A percentile compares a stretch with the other conserved stretches of the same genome.
Conservation (phyloP, 495 filamentous ascomycete genomes). For the Tuber indicum region DNA sequence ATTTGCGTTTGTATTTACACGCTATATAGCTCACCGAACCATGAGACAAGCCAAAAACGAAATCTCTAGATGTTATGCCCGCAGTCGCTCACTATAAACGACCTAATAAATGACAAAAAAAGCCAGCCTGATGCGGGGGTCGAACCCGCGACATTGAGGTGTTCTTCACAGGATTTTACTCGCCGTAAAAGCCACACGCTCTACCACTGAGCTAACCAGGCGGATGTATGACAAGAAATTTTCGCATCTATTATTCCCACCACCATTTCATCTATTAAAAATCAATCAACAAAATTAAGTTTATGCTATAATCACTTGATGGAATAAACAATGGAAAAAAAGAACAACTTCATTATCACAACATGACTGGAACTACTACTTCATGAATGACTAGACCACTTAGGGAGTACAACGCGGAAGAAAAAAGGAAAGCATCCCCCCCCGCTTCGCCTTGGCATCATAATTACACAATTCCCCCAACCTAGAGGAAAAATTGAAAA, state of each 20-base stretch:
- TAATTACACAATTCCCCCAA: constrained; percentile 3
- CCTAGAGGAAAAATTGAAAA: background rate
- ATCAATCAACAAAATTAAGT: background rate
- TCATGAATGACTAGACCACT: constrained; percentile 15
- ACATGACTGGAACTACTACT: constrained; percentile 12
- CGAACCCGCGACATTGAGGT: constrained; percentile 22
- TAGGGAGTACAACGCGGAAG: constrained; percentile 20
- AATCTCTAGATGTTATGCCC: background rate
- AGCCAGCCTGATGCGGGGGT: constrained; percentile 11
- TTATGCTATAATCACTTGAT: background rate
- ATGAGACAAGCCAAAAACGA: background rate
- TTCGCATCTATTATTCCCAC: background rate
- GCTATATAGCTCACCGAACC: too few species aligned
- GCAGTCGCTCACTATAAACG: background rate
- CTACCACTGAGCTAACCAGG: constrained; percentile 22
- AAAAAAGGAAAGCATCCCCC: constrained; percentile 15
- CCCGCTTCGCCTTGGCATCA: background rate
- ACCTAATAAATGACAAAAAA: background rate
- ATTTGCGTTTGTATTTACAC: too few species aligned
- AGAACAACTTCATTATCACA: constrained; percentile 23
- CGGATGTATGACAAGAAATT: constrained; percentile 6
- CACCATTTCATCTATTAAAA: background rate
- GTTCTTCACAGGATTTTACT: background rate
- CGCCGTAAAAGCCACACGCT: constrained; percentile 23
- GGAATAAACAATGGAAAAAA: constrained; percentile 12